phyloP scores from a whole-genome alignment of 2,329 filamentous ascomycete genomes.

The Plenodomus biglobosus region DNA sequence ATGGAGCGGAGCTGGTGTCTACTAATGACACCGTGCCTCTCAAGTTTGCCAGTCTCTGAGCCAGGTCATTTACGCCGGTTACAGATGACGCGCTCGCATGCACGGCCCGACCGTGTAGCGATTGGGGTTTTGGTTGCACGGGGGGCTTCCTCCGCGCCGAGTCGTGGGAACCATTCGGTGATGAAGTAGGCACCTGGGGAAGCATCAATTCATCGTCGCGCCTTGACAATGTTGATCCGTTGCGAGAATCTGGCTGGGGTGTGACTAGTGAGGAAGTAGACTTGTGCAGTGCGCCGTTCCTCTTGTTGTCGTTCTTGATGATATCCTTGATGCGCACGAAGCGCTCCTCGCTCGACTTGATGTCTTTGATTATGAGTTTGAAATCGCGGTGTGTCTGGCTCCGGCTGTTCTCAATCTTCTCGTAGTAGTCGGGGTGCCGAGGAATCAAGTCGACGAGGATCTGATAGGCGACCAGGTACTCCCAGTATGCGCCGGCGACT shows the following conservation, averaged over 20 bases:
- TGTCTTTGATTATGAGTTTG: conserved; percentile 29
- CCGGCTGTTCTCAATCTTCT: conserved; percentile 60
- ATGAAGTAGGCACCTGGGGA: conserved; percentile 31
- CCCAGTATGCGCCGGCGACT: conserved; percentile 75
- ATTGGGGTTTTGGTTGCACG: conserved; percentile 68
- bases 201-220: conserved; percentile 41
- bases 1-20: conserved; percentile 24
- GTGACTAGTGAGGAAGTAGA: conserved; percentile 16
- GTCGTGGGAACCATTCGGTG: conserved; percentile 21
- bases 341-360: conserved; percentile 44
- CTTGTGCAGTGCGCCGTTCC: conserved; percentile 56
- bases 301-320: conserved; percentile 55
- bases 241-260: conserved; percentile 18
- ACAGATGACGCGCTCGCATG: conserved; percentile 36
- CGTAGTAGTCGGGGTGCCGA: conserved; percentile 69
- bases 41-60: conserved; percentile 45
- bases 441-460: conserved; percentile 77
- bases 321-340: conserved; percentile 54
- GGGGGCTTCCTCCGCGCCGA: conserved; percentile 37
- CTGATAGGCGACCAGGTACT: conserved; percentile 80
- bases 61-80: conserved; percentile 34
- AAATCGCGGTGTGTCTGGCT: conserved; percentile 54
- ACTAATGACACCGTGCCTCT: conserved; percentile 24
- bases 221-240: conserved; percentile 11
- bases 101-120: conserved; percentile 64